Percentiles rank a stretch among this genome's conserved stretches.
Evolutionary conservation across 208 protist genomes (phyloP).

Genomic region (Trypanosoma brucei): DNA sequence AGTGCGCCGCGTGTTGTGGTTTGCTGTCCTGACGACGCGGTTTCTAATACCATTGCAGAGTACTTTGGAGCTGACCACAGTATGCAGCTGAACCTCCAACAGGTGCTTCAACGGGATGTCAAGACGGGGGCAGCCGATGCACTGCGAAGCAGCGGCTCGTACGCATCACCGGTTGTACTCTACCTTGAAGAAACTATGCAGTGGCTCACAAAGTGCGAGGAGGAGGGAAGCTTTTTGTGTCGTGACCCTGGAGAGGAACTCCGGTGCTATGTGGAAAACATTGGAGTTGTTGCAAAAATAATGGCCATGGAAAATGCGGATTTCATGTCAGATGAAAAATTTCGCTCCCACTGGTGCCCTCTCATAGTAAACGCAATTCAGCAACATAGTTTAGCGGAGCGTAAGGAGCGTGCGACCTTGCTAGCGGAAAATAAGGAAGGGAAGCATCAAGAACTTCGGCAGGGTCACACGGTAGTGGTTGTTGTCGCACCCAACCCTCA

Average conservation of each 20-base stretch:
- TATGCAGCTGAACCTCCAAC: constrained; percentile 12
- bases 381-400: constrained; percentile 57
- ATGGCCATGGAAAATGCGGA: constrained; percentile 62
- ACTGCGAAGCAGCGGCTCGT: not conserved
- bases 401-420: constrained; percentile 6
- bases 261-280: constrained; percentile 55
- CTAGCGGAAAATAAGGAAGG: not conserved
- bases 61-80: constrained; percentile 43
- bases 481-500: constrained; percentile 31
- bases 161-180: constrained; percentile 25
- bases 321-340: constrained; percentile 45
- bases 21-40: constrained; percentile 63
- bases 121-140: not conserved
- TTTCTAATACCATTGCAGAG: constrained; percentile 35
- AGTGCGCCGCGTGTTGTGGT: constrained; percentile 55
- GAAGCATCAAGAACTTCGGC: not conserved
- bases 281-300: constrained; percentile 69
- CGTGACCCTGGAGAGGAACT: constrained; percentile 54
- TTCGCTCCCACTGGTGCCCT: constrained; percentile 51
- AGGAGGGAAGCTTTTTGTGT: constrained; percentile 61
- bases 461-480: constrained; percentile 19
- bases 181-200: constrained; percentile 82
- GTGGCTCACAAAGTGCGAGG: constrained; percentile 72
- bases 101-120: constrained; percentile 17
- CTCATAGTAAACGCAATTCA: constrained; percentile 49